Evolutionary conservation across 2,329 filamentous ascomycete genomes (phyloP), one percentile per base, ranked within the genome.

Genomic region (Moelleriella libera): DNA sequence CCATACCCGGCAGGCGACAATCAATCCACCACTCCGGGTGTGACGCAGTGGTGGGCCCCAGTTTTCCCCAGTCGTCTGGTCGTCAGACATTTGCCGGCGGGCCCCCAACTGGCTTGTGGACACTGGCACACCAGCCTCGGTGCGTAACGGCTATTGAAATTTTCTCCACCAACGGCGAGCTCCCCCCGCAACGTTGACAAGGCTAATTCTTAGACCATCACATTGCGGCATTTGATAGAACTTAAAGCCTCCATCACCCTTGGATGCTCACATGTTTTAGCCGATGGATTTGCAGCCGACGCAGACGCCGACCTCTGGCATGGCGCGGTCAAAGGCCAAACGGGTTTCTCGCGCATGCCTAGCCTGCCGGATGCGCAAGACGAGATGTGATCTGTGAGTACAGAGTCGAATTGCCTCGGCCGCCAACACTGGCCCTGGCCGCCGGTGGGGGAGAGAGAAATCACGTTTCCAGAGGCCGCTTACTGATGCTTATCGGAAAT

Each of bases 381-480:
- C 59, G 31, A 52, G 56, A 55, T 61, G 60, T 44, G 58, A 63
- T 51, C 52, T 63, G 60, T 62, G 54, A 56, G 60, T 30, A 10
- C 4, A 30, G 21, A 14, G 40, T 14, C 42, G 42, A 30, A 30
- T 28, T 34, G 10, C 32, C 10, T 43, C 44, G 37, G 40, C 5
- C 14, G 37, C 32, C 21, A 11, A 34, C 45, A 42, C 45, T 39
- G 10, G 21, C 21, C 21, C 14, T 30, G 21, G 8, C 10, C 9
- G 42, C 10, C 21, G 8, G 10, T n/a, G 10, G 21, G 29, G n/a
- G n/a, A 30, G 5, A 29, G 10, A 11, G n/a, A 8, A 21, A 42
- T n/a, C 14, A 21, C 28, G 37, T 31, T 42, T 21, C 21, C 21
- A 30, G 45, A 21, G 9, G 30, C 32, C 47, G 48, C 46, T 41